phyloP scores from a whole-genome alignment of 345 rosid species.

The Nephelium lappaceum region DNA sequence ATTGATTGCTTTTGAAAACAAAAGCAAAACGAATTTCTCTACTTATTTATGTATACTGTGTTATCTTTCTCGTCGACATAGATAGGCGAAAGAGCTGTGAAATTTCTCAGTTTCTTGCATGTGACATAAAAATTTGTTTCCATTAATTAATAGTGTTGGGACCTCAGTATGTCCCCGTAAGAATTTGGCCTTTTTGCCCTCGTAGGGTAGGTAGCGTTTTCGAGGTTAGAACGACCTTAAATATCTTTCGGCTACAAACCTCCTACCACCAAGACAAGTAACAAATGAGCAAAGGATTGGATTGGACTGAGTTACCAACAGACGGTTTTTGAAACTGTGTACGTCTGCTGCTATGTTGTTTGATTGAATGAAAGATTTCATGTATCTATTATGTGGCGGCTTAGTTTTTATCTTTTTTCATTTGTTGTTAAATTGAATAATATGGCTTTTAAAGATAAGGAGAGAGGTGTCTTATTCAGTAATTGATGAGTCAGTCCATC shows the following conservation, averaged over 20 bases:
- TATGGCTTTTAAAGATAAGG: neutral
- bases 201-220: too few relatives aligned
- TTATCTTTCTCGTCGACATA: conserved; percentile 10
- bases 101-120: conserved; percentile 16
- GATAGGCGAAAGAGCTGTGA: conserved; percentile 12
- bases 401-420: neutral
- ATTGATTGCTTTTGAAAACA: neutral
- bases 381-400: neutral
- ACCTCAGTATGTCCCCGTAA: too few relatives aligned
- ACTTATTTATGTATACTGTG: neutral
- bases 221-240: too few relatives aligned
- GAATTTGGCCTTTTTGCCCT: too few relatives aligned
- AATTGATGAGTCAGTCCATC: conserved; percentile 14
- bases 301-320: too few relatives aligned
- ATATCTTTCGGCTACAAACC: too few relatives aligned
- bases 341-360: neutral
- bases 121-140: neutral
- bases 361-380: neutral
- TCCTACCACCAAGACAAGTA: too few relatives aligned
- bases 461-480: conserved; percentile 11
- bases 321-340: neutral
- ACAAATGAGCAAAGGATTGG: too few relatives aligned
- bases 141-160: neutral
- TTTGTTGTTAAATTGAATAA: neutral
- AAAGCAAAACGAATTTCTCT: neutral